Evolutionary conservation across 441 rosid species (phyloP), one percentile per base, ranked within the genome.

Genomic region (Gossypium trilobum): DNA sequence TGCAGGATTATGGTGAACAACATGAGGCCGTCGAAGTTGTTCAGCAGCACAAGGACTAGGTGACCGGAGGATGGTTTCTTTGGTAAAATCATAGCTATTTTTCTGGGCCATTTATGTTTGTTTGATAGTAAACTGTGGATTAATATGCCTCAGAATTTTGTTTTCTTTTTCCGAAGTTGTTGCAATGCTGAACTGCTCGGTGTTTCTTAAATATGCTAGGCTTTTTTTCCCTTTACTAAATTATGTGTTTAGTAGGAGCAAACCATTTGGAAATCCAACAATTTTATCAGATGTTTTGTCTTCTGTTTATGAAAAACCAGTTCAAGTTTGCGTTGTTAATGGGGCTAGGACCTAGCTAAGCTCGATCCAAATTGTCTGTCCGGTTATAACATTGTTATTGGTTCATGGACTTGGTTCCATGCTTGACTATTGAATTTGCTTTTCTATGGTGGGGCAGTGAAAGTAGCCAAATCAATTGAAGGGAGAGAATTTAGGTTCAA

Each of bases 1-100:
- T 48, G 58, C 59, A 72, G 75, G 75, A 72, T 48, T 72, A 42
- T 6, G 75, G 75, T 6, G 75, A 72, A 29, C 68, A 72, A 3
- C 67, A 60, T 11, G 46, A 60, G 67, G 75, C 59, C 2, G 59
- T 72, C 13, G 66, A 48, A 2, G 55, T 72, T 17, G 31, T 72
- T 48, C 68, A 61, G 68, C 68, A 60, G 13, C 48, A 72, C 29
- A 68, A 68, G 59, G 72, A 52, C 54, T 68, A 52, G 19, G 48
- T 8, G 22, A 17, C 31, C 11, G 5, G 14, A 16, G 16, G 10
- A 14, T 16, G 57, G 70, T 66, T 66, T 66, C 39, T 44, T 22
- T 44, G 20, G 23, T 50, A 67, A 51, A n/a, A 25, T 4, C 23
- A 2, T 13, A 9, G 72, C 16, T 29, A 0, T 29, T 11, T 31